phyloP scores from a whole-genome alignment of 164 flowering plant species.

The Houttuynia cordata region DNA sequence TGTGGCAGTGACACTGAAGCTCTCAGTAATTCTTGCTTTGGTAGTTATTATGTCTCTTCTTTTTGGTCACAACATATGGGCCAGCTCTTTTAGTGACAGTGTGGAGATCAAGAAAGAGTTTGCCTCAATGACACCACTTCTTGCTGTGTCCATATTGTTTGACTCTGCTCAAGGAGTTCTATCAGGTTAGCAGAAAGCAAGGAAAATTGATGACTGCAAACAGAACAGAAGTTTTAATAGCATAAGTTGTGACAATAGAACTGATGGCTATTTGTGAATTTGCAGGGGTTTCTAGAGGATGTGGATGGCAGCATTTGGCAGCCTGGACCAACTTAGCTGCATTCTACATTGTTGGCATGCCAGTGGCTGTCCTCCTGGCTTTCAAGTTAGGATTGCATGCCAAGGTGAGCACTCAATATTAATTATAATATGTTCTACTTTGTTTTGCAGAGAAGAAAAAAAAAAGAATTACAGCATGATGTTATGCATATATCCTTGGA shows the following conservation, averaged over 20 bases:
- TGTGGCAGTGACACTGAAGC: constrained; percentile 58
- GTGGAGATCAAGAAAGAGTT: constrained; percentile 15
- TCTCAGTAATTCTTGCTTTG: constrained; percentile 44
- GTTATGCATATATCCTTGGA: neutral
- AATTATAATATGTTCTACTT: neutral
- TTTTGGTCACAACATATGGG: constrained; percentile 67
- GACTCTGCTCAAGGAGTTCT: constrained; percentile 67
- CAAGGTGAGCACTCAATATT: constrained; percentile 28
- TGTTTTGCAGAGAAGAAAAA: too few species aligned
- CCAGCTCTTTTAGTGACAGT: constrained; percentile 51
- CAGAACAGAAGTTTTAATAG: neutral
- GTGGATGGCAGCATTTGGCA: constrained; percentile 89
- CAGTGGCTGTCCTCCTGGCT: constrained; percentile 44
- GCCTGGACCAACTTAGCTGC: constrained; percentile 57
- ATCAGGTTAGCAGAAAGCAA: constrained; percentile 34
- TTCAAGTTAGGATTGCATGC: constrained; percentile 35
- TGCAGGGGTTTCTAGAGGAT: constrained; percentile 82
- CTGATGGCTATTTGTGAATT: neutral
- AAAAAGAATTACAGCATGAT: neutral
- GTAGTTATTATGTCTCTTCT: constrained; percentile 27
- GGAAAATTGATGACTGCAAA: too few species aligned
- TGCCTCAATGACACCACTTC: constrained; percentile 56
- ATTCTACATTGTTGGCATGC: constrained; percentile 64
- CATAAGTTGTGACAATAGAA: too few species aligned
- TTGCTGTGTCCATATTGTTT: constrained; percentile 41